phyloP scores from a whole-genome alignment of 305 asterid genomes.

The Ruellia speciosa region DNA sequence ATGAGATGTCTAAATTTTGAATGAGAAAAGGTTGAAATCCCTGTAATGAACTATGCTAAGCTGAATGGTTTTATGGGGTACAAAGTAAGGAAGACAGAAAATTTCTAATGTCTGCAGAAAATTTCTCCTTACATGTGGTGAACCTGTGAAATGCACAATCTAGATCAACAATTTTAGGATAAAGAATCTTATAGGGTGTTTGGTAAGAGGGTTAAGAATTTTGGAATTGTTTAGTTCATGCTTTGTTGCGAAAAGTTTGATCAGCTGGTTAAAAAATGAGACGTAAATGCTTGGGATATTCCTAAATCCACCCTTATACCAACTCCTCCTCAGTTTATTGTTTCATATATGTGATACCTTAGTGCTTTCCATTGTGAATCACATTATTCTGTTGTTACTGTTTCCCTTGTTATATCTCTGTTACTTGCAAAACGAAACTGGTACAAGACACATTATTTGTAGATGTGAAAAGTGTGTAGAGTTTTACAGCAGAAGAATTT shows the following conservation, averaged over 20 bases:
- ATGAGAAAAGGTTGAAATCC: background rate
- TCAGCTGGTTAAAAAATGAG: too few species aligned
- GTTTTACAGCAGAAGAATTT: background rate
- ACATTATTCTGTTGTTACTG: background rate
- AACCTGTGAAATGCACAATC: too few species aligned
- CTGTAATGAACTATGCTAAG: background rate
- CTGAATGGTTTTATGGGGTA: background rate
- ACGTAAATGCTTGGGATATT: too few species aligned
- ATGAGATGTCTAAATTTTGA: background rate
- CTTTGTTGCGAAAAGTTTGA: too few species aligned
- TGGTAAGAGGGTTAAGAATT: too few species aligned
- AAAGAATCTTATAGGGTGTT: too few species aligned
- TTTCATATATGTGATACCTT: background rate
- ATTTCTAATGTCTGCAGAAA: too few species aligned
- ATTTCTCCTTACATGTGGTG: too few species aligned
- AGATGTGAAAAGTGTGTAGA: background rate
- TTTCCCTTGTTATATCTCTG: background rate
- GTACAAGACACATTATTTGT: constrained; percentile 11
- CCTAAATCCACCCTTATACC: too few species aligned
- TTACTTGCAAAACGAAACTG: background rate
- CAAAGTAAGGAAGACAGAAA: background rate
- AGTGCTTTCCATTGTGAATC: background rate
- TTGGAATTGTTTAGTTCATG: too few species aligned
- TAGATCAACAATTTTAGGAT: too few species aligned
- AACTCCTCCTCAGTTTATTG: too few species aligned